Evolutionary conservation across 345 rosid genomes (phyloP), one percentile per base, ranked within the genome.

Genomic region (Aquilaria malaccensis): DNA sequence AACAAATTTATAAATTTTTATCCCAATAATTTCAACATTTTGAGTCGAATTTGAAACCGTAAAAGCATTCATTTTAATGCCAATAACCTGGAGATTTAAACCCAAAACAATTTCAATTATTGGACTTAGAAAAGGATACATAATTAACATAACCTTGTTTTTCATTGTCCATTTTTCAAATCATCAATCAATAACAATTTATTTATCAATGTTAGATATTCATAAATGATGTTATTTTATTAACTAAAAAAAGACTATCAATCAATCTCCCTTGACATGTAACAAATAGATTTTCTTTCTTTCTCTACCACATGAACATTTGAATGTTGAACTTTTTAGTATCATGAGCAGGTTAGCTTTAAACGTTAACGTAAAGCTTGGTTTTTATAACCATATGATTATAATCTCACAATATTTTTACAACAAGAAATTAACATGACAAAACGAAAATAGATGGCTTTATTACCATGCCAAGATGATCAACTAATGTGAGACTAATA

Each of bases 31-130:
- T 77, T 83, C 86, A 53, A 97, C 99, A 71, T 94, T 94, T 50
- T 78, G 63, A 55, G 79, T 78, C n/a, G 97, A 97, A 83, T 94
- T 96, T 65, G 77, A 80, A 62, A 94, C 96, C 22, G 99, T 96
- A 54, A 97, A 94, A 57, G 91, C 91, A 72, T 94, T 94, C 96
- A 90, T 86, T 81, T 94, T 97, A 74, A 90, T 82, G 65, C 99
- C 99, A 37, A 94, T 76, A 58, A 90, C 96, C 99, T 87, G 79
- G 62, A 66, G 60, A 68, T 13, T 59, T 29, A 53, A 32, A 48
- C 53, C 15, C 45, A 9, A 61, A 55, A 56, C 45, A 62, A 37
- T 13, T 30, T 66, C 63, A 70, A 45, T 59, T 14, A 67, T 53
- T 46, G 45, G 13, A 57, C 43, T 37, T 37, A 37, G 43, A 37